These are phyloP conservation scores for Cyclotella kingstonii DNA, from an alignment of 108 stramenopile genomes.

Conservation along the genomic window DNA sequence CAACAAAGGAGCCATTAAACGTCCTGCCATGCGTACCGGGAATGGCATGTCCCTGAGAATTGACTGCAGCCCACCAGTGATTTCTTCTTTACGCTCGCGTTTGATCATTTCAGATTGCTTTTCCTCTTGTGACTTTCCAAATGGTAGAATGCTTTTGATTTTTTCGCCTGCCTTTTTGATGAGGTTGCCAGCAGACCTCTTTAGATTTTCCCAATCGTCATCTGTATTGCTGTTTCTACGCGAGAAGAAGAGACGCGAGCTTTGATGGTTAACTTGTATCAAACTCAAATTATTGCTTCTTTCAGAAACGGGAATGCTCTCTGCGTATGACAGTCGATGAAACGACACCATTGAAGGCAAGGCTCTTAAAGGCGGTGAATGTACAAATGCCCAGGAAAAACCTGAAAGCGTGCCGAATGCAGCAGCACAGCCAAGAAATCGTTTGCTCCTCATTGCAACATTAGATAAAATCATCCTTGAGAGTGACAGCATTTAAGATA, in stretches of 20 bases:
- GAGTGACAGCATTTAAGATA: conserved; percentile 4
- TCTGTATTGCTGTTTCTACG: conserved; percentile 15
- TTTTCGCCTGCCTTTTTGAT: conserved; percentile 38
- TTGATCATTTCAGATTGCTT: conserved; percentile 42
- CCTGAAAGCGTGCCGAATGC: conserved; percentile 20
- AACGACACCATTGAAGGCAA: neutral
- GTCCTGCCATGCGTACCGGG: conserved; percentile 64
- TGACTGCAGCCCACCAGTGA: conserved; percentile 49
- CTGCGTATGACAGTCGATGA: neutral
- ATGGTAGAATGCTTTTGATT: conserved; percentile 35
- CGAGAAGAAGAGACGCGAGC: conserved; percentile 36
- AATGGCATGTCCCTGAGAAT: conserved; percentile 73
- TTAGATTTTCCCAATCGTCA: conserved; percentile 40
- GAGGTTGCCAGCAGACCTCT: conserved; percentile 30
- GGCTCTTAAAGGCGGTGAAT: conserved; percentile 1
- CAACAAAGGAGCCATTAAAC: conserved; percentile 58
- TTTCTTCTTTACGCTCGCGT: conserved; percentile 47
- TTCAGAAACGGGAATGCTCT: neutral
- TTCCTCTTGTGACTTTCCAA: conserved; percentile 54
- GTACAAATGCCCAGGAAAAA: conserved; percentile 24
- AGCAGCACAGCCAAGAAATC: conserved; percentile 20
- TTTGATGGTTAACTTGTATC: conserved; percentile 7
- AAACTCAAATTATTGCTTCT: neutral
- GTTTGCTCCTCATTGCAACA: neutral
- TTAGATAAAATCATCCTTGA: conserved; percentile 2